Conservation (phyloP, 2,329 filamentous ascomycete genomes). For the Anthostomella pinea region DNA sequence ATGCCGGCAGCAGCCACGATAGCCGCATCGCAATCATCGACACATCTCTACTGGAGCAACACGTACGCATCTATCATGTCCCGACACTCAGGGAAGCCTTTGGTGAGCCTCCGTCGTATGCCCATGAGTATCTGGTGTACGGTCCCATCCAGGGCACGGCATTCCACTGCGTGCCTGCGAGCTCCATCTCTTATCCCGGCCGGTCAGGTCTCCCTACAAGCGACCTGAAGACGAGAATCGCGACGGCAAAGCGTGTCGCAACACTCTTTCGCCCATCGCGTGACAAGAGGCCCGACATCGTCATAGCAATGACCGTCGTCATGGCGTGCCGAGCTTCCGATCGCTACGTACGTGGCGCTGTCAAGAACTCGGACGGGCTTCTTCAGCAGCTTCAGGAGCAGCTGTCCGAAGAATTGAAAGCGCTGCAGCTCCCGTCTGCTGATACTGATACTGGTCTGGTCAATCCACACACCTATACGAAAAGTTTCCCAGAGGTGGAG, state of each 20-base stretch:
- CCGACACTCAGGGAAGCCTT: neutral
- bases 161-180: conserved; percentile 4
- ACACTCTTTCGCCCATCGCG: neutral
- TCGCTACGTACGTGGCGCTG: too few relatives aligned
- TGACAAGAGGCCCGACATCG: too few relatives aligned
- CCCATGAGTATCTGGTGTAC: conserved; percentile 9
- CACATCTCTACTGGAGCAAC: conserved; percentile 1
- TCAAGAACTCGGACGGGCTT: neutral
- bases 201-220: neutral
- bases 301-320: too few relatives aligned
- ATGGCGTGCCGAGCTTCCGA: too few relatives aligned
- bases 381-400: neutral
- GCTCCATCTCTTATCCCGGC: conserved; percentile 4
- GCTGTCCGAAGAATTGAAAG: neutral
- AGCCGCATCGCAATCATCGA: conserved; percentile 7
- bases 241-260: neutral
- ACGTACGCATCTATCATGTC: conserved; percentile 9
- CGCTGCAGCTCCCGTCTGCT: neutral
- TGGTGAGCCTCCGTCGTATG: neutral
- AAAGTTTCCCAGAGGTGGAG: neutral
- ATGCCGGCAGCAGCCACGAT: neutral
- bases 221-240: neutral
- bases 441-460: neutral
- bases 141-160: conserved; percentile 9
- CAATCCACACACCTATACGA: neutral